phyloP scores from a whole-genome alignment of 2,329 filamentous ascomycete species.

The Aspergillus bombycis region DNA sequence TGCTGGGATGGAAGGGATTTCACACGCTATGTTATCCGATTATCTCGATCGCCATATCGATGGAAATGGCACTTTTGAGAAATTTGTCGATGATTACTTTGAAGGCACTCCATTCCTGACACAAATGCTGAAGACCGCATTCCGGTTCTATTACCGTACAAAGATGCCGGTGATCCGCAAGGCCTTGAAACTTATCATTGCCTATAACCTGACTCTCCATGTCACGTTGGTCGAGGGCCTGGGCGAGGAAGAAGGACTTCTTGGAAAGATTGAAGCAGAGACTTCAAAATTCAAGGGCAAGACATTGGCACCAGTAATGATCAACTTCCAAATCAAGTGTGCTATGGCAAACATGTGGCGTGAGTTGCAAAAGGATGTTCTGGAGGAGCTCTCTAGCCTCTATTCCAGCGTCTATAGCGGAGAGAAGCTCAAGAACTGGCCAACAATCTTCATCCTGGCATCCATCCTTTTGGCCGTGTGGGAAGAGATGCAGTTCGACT shows the following conservation, averaged over 20 bases:
- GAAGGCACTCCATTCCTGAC: conserved; percentile 94
- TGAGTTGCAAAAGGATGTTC: conserved; percentile 91
- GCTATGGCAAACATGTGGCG: conserved; percentile 98
- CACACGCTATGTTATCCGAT: conserved; percentile 76
- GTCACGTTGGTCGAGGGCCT: conserved; percentile 93
- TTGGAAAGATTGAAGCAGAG: conserved; percentile 83
- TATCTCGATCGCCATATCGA: conserved; percentile 97
- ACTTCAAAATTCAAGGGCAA: conserved; percentile 87
- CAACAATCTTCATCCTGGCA: conserved; percentile 96
- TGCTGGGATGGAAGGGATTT: conserved; percentile 86
- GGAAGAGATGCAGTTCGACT: conserved; percentile 99
- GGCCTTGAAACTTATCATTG: conserved; percentile 89
- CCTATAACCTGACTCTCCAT: conserved; percentile 93
- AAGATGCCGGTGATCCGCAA: conserved; percentile 89
- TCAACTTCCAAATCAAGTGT: conserved; percentile 99
- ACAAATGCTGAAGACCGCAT: conserved; percentile 93
- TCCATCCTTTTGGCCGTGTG: conserved; percentile 91
- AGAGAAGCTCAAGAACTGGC: conserved; percentile 98
- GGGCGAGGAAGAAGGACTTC: conserved; percentile 74
- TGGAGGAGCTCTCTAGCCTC: conserved; percentile 87
- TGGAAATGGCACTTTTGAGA: conserved; percentile 83
- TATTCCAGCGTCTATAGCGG: conserved; percentile 99
- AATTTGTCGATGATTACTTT: conserved; percentile 94
- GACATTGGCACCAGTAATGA: conserved; percentile 94
- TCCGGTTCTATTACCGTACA: conserved; percentile 89